Base-by-base conservation (phyloP, 371 early-diverging fungal species). In the Mortierella sp. region DNA sequence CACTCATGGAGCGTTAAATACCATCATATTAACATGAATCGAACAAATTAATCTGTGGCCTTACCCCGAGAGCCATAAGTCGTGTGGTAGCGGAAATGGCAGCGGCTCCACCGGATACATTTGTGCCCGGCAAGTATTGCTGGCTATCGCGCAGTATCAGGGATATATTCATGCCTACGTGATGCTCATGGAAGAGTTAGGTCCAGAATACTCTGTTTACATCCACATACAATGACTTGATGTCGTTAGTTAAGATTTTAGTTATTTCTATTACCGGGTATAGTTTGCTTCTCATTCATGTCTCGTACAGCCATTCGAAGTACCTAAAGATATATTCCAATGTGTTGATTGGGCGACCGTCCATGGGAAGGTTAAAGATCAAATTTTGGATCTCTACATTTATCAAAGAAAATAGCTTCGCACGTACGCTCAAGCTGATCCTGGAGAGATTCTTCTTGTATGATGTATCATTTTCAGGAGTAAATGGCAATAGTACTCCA, bases 141-240 rank as follows among this genome's bases (percentile, higher is more conserved):
- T 73, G 73, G 29, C 79, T 78, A 31, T 78, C 79, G n/a, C 79
- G 60, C 5, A 78, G 53, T 31, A 78, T 64, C 3, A 78, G 26
- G 28, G 79, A 78, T 9, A 78, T 32, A 22, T 78, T 78, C 73
- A 78, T 66, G n/a, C 79, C 79, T 78, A 53, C 17, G 34, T n/a
- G 28, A 47, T 49, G 23, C 26, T 15, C 56, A 7, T 22, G 22
- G 53, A 22, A 53, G 53, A 7, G 23, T 22, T 56, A 34, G 34
- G 32, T 29, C 26, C 12, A 1, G 6, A 37, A 37, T 37, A 37
- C 40, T 1, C 40, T n/a, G n/a, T n/a, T n/a, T n/a, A n/a, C n/a
- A n/a, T n/a, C n/a, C n/a, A n/a, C n/a, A n/a, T n/a, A n/a, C n/a
- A n/a, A n/a, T n/a, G n/a, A n/a, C n/a, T 51, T 51, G 5, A 51